phyloP scores from a whole-genome alignment of 2,329 filamentous ascomycete genomes.

The Xylariales sp. region DNA sequence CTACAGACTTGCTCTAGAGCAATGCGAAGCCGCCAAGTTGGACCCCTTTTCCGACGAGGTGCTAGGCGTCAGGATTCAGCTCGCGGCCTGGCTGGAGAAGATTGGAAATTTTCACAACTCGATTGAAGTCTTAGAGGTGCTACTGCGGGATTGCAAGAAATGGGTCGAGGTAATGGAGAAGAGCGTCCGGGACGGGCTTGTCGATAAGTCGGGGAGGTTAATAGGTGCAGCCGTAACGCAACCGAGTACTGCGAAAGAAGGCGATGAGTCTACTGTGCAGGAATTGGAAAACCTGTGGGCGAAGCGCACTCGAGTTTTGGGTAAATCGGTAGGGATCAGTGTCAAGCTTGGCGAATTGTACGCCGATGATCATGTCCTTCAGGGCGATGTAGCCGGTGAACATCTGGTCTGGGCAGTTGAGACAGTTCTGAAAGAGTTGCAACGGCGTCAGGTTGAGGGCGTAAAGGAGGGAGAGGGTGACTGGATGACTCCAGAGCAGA shows the following conservation, averaged over 20 bases:
- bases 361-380: conserved; percentile 77
- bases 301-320: conserved; percentile 74
- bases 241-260: conserved; percentile 29
- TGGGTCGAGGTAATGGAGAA: conserved; percentile 69
- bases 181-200: conserved; percentile 59
- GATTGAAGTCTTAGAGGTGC: conserved; percentile 81
- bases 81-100: conserved; percentile 83
- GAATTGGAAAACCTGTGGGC: conserved; percentile 63
- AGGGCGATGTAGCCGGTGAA: conserved; percentile 79
- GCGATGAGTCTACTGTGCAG: conserved; percentile 30
- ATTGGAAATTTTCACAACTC: conserved; percentile 76
- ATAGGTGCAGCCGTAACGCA: conserved; percentile 36
- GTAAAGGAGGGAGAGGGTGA: conserved; percentile 75
- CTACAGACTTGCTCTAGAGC: conserved; percentile 81
- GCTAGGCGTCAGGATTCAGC: conserved; percentile 86
- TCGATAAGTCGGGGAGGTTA: conserved; percentile 55
- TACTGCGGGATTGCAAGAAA: conserved; percentile 74
- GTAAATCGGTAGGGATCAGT: conserved; percentile 78
- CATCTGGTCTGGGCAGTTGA: conserved; percentile 84
- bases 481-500: conserved; percentile 77
- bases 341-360: conserved; percentile 90
- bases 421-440: conserved; percentile 78
- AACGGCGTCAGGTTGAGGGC: conserved; percentile 73
- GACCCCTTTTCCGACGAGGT: conserved; percentile 93
- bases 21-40: conserved; percentile 78